These are phyloP conservation scores for Candida manassasensis DNA, from an alignment of 805 yeast genomes.

Conservation along the genomic window DNA sequence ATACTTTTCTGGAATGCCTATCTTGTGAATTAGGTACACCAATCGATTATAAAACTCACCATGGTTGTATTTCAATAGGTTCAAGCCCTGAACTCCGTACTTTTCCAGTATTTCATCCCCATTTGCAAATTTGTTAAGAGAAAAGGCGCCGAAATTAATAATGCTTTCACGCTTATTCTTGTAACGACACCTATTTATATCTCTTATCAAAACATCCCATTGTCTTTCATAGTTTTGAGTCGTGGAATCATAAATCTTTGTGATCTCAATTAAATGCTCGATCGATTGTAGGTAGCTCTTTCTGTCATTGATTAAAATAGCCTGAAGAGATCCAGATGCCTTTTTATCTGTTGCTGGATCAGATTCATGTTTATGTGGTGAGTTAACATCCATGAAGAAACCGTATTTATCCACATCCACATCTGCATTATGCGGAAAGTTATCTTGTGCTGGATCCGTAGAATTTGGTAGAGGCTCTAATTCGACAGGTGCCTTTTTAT, in stretches of 20 bases:
- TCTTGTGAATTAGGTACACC: conserved; percentile 28
- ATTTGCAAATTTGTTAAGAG: conserved; percentile 6
- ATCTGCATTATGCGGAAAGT: not conserved
- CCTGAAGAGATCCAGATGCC: not conserved
- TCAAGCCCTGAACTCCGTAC: conserved; percentile 38
- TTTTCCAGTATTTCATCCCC: conserved; percentile 14
- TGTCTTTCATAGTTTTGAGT: conserved; percentile 33
- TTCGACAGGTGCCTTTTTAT: conserved; percentile 6
- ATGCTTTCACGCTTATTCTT: not conserved
- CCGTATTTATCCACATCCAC: conserved; percentile 46
- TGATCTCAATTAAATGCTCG: conserved; percentile 32
- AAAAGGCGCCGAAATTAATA: not conserved
- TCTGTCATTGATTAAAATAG: conserved; percentile 5
- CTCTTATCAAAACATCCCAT: conserved; percentile 45
- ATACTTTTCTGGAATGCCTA: conserved; percentile 47
- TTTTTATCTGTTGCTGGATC: not conserved
- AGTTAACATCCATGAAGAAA: conserved; percentile 30
- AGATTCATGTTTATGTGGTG: not conserved
- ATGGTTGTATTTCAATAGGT: conserved; percentile 16
- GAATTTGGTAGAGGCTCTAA: conserved; percentile 4
- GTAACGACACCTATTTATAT: conserved; percentile 9
- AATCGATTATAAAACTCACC: conserved; percentile 16
- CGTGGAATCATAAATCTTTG: conserved; percentile 41
- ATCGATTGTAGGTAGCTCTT: conserved; percentile 7
- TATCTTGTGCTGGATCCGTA: conserved; percentile 1